Evolutionary conservation across 1,284 basidiomycete species (phyloP), one percentile per base, ranked within the genome.

Genomic region (Cryptococcus sp.): DNA sequence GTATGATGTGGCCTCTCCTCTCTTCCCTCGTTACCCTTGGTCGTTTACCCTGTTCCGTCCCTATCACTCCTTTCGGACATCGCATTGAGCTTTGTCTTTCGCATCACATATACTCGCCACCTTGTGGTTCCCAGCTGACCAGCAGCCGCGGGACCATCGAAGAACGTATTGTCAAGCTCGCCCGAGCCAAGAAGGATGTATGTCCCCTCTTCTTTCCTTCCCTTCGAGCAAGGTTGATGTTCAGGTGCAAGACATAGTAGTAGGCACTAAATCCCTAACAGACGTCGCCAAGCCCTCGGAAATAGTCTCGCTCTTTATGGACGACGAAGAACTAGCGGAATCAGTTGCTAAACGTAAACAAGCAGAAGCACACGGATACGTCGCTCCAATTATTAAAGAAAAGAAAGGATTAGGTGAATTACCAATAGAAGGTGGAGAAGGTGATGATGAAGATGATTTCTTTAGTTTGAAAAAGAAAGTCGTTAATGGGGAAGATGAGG

Each of bases 171-270:
- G 84, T 99, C 19, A 89, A 93, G 73, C 78, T 97, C 42, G 91
- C 92, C 2, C 83, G 92, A 40, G 90, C 91, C 46, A 96, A 96
- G 81, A 94, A 94, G 82, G 91, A 94, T 69, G 91, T 90, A 63
- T 67, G 85, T 78, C 32, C 5, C 34, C 36, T 23, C 24, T 10
- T 19, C 13, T 21, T 1, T 22, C 37, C 52, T 67, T 11, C 60
- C 64, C 31, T 52, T 64, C 23, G 10, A 34, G 32, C 32, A 34
- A 49, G 9, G 32, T 39, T 49, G 36, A 52, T 23, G 32, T 43
- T 21, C 59, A 91, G 89, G 91, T 96, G 7, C 96, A 98, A 84
- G 96, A 99, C 69, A 96, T 98, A 59, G 96, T 99, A 56, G 96
- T 98, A 14, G 96, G 96, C 53, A 93, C 90, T 77, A 97, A 97